phyloP scores from a whole-genome alignment of 1,139 yeast species.

The Diutina mesorugosa region DNA sequence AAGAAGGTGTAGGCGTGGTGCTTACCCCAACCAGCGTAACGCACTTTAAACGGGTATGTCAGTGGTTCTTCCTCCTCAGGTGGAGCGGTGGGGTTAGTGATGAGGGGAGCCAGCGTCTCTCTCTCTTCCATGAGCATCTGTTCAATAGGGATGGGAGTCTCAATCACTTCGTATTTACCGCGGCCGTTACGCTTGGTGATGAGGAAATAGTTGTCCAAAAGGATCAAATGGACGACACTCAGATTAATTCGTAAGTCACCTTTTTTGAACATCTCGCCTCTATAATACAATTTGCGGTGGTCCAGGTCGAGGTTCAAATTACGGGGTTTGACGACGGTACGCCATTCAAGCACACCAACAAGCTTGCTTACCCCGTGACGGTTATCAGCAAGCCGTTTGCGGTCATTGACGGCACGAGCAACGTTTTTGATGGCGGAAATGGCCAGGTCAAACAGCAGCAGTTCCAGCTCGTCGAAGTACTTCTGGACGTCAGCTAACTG shows the following conservation, averaged over 20 bases:
- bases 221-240: constrained; percentile 37
- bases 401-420: constrained; percentile 30
- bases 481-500: constrained; percentile 48
- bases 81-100: constrained; percentile 11
- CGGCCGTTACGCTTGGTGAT: constrained; percentile 41
- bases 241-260: constrained; percentile 50
- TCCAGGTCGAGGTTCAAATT: constrained; percentile 43
- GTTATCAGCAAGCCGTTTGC: constrained; percentile 45
- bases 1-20: constrained; percentile 39
- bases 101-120: constrained; percentile 9
- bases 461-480: constrained; percentile 39
- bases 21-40: constrained; percentile 34
- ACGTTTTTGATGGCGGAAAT: constrained; percentile 25
- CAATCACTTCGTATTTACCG: constrained; percentile 26
- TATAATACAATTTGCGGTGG: constrained; percentile 41
- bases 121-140: constrained; percentile 41
- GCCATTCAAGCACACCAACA: constrained; percentile 37
- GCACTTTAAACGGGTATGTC: constrained; percentile 23
- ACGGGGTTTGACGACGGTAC: constrained; percentile 20
- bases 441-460: constrained; percentile 39
- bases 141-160: constrained; percentile 50
- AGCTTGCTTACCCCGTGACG: constrained; percentile 34
- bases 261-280: constrained; percentile 51
- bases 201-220: constrained; percentile 62
- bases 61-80: constrained; percentile 22